Base-by-base conservation (phyloP, 2,329 filamentous ascomycete genomes). In the Aspergillus clavatus region DNA sequence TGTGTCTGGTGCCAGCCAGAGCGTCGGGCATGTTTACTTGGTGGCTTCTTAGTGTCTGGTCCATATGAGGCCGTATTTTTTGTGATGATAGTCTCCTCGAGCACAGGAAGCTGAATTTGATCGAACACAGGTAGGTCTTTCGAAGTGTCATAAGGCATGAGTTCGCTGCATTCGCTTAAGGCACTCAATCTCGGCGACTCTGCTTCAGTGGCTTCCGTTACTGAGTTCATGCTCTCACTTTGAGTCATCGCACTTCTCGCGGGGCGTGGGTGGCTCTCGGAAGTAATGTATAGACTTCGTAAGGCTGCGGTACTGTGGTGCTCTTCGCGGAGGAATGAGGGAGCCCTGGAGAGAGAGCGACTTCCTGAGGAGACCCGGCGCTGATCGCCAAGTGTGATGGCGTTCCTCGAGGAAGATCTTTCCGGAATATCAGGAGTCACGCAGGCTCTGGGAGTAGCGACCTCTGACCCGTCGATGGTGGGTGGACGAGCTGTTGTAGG, bases 91-190 rank as follows among this genome's bases (percentile, higher is more conserved):
- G 38, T 40, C 44, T 44, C 49, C 42, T 52, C 52, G n/a, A 55
- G 56, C n/a, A 63, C 28, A 2, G 63, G 61, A 12, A 64, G 62
- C 3, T 65, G 53, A 21, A 64, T 40, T 21, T 55, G 37, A 38
- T 66, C 62, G 33, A 54, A 56, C 2, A 50, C 14, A 53, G 19
- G 54, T 45, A 39, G 42, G 51, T 27, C 40, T 45, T 6, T 51
- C 54, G 5, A 48, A 12, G 55, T 55, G n/a, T 63, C 65, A 10
- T 60, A 56, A 1, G 63, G 58, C 31, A 62, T 60, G 12, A 72
- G 52, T 47, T 72, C 69, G 42, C 69, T 72, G 51, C 70, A 72
- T 53, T 73, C 70, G 39, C 70, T 73, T 1, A 73, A 56, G 16
- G 68, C 62, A 45, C 70, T 73, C 7, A 72, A 55, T 39, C 70